Base-by-base conservation (phyloP, 2,329 filamentous ascomycete genomes). In the Remersonia thermophila region DNA sequence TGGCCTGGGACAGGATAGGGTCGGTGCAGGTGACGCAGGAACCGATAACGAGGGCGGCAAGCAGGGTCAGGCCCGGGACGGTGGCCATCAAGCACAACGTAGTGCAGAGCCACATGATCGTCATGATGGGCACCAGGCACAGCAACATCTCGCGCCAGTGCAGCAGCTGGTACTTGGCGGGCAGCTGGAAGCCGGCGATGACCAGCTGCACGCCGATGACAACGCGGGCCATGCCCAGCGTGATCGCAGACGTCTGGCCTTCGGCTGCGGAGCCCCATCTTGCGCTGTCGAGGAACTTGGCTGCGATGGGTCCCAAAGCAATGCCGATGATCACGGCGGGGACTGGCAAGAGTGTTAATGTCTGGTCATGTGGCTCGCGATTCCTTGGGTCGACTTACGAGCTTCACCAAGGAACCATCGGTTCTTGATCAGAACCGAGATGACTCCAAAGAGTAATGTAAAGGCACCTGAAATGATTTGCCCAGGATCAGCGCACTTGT, bases 131-230 rank as follows among this genome's bases (percentile, higher is more conserved):
- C 6, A 77, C 46, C 5, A 78, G 56, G 30, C 65, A 69, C 7
- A 77, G 59, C 4, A 61, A 51, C 53, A 77, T 63, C 38, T 73
- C 70, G 38, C 64, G 67, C 56, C 65, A 68, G 2, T 63, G 64
- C 2, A 53, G 48, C 38, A 53, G 51, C 28, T 66, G 55, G 50
- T 77, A 78, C 47, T 64, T 67, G 30, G 68, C 67, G 0, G 73
- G 74, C 1, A 78, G 56, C 47, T 78, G 71, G 45, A 71, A 77
- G 17, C 73, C 74, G 2, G 71, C 72, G 40, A 77, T 77, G 26
- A 77, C 61, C n/a, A 77, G 60, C 45, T 78, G 73, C 2, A 77
- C 62, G 3, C 72, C 71, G 38, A 78, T 76, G 40, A 77, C 70
- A 18, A 78, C 59, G n/a, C 73, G 63, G 42, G 63, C 65, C 7